Conservation (phyloP, 2,329 filamentous ascomycete genomes). For the Hypoxylon rubiginosum region DNA sequence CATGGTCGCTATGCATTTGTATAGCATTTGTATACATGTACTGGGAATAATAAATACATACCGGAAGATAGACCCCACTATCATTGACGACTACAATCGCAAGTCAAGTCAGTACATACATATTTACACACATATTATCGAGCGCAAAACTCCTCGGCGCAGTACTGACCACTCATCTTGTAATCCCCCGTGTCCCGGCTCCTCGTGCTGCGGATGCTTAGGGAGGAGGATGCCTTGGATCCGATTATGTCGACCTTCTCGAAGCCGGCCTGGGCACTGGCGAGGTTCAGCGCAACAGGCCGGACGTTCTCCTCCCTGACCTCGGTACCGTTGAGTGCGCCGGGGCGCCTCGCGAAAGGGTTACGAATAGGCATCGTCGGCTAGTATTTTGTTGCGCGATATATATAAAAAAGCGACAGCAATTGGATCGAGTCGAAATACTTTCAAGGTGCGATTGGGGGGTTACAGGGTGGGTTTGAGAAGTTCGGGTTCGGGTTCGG, state of each 20-base stretch:
- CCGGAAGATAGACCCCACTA: slow-evolving; percentile 93
- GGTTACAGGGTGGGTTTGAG: slow-evolving; percentile 4
- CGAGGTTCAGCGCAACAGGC: slow-evolving; percentile 53
- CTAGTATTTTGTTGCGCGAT: slow-evolving; percentile 23
- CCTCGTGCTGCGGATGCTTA: slow-evolving; percentile 72
- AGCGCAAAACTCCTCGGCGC: slow-evolving; percentile 23
- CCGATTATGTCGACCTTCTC: slow-evolving; percentile 74
- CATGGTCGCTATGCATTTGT: slow-evolving; percentile 21
- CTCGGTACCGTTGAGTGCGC: slow-evolving; percentile 51
- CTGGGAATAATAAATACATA: slow-evolving; percentile 60
- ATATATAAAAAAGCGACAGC: slow-evolving; percentile 23
- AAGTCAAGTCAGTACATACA: slow-evolving; percentile 41
- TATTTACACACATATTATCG: slow-evolving; percentile 22
- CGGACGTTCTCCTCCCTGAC: slow-evolving; percentile 67
- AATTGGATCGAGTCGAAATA: slow-evolving; percentile 27
- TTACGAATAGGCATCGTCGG: slow-evolving; percentile 70
- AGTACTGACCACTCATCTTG: slow-evolving; percentile 80
- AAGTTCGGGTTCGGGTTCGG: not conserved
- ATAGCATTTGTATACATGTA: too few relatives aligned
- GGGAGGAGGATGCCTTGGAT: slow-evolving; percentile 71
- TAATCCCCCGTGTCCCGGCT: slow-evolving; percentile 78
- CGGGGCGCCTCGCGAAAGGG: slow-evolving; percentile 74
- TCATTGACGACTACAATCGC: slow-evolving; percentile 86
- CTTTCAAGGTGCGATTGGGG: slow-evolving; percentile 18
- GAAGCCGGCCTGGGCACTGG: slow-evolving; percentile 65